Evolutionary conservation across 257 asterid genomes (phyloP).

Genomic region (Primulina eburnea): DNA sequence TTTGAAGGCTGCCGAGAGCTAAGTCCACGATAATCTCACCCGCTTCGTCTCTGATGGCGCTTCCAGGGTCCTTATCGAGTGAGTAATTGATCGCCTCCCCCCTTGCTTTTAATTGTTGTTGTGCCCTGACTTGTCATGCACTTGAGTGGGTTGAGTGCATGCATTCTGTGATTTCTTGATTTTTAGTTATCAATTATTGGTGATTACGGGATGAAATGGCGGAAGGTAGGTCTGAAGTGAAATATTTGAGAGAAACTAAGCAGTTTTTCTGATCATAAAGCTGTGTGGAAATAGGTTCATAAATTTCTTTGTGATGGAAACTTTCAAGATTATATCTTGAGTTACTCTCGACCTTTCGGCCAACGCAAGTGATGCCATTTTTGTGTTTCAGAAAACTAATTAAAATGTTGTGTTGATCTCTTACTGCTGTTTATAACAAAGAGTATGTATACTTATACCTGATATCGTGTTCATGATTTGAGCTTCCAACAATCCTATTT

Average conservation of each 20-base stretch:
- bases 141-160: not conserved
- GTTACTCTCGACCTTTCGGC: no score
- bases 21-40: constrained; percentile 91
- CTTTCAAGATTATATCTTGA: no score
- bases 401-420: no score
- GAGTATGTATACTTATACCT: not conserved
- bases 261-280: not conserved
- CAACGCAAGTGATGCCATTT: no score
- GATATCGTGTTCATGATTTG: not conserved
- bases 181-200: not conserved
- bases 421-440: no score
- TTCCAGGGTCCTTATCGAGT: constrained; percentile 66
- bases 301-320: not conserved
- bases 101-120: not conserved
- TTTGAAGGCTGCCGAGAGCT: constrained; percentile 62
- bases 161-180: constrained; percentile 6
- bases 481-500: not conserved
- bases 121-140: not conserved
- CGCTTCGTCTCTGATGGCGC: constrained; percentile 60
- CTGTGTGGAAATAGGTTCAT: not conserved
- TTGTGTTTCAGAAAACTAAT: not conserved
- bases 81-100: not conserved
- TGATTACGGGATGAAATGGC: not conserved
- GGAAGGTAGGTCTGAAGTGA: not conserved
- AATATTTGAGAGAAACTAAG: constrained; percentile 3